Evolutionary conservation across 805 yeast genomes (phyloP).

Genomic region (Candida tammaniensis): DNA sequence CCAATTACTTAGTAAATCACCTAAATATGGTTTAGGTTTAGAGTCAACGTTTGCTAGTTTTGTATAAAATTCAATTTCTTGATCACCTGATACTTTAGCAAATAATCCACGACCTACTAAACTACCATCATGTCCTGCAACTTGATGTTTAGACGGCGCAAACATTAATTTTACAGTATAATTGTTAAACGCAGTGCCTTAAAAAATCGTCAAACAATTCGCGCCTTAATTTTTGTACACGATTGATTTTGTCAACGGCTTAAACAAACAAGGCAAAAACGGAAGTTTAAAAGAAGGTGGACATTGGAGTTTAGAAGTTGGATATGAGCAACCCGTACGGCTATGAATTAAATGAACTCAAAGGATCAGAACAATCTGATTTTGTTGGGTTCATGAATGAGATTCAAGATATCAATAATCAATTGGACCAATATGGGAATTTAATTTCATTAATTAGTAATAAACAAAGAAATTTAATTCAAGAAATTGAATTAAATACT

Average conservation of each 20-base stretch:
- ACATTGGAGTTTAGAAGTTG: too few relatives aligned
- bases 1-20: slow-evolving; percentile 45
- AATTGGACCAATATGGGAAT: slow-evolving; percentile 39
- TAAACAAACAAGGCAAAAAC: too few relatives aligned
- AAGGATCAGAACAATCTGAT: slow-evolving; percentile 34
- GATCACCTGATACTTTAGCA: slow-evolving; percentile 61
- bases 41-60: slow-evolving; percentile 18
- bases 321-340: slow-evolving; percentile 37
- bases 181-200: too few relatives aligned
- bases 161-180: too few relatives aligned
- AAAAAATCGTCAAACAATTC: too few relatives aligned
- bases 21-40: slow-evolving; percentile 1
- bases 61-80: slow-evolving; percentile 77
- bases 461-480: slow-evolving; percentile 40
- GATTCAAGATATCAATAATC: slow-evolving; percentile 41
- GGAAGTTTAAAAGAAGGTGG: too few relatives aligned
- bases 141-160: slow-evolving; percentile 50
- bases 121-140: slow-evolving; percentile 91
- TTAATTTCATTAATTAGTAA: slow-evolving; percentile 37
- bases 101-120: slow-evolving; percentile 65
- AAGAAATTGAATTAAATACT: slow-evolving; percentile 39
- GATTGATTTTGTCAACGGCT: too few relatives aligned
- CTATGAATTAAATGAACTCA: slow-evolving; percentile 26
- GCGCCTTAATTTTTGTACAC: too few relatives aligned
- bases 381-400: slow-evolving; percentile 45